These are phyloP conservation scores for Solidago caesia DNA, from an alignment of 129 eudicot genomes.

Conservation along the genomic window DNA sequence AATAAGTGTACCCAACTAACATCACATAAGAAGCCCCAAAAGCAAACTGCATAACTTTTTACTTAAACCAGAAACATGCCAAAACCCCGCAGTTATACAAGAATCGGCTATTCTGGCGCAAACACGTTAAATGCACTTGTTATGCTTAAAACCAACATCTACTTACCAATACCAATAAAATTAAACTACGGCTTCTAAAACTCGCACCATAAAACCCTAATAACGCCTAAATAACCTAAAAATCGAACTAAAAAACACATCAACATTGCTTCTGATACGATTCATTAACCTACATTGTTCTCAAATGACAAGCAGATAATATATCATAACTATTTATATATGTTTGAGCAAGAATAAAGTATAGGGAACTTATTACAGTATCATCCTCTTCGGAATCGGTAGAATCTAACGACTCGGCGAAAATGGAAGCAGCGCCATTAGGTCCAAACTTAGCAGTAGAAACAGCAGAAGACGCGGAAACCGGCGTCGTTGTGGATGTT, in stretches of 20 bases:
- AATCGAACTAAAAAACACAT: not conserved
- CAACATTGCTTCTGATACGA: not conserved
- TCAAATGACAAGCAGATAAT: not conserved
- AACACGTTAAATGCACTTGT: not conserved
- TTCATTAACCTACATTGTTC: constrained; percentile 22
- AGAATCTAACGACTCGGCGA: constrained; percentile 46
- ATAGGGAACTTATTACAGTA: constrained; percentile 28
- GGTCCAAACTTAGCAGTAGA: constrained; percentile 49
- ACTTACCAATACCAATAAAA: not conserved
- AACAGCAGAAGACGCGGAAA: constrained; percentile 43
- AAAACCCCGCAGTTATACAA: not conserved
- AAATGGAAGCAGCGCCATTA: constrained; percentile 31
- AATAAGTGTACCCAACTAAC: not conserved
- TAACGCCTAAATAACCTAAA: not conserved
- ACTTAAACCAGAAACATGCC: not conserved
- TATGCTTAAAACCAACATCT: not conserved
- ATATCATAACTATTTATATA: not conserved
- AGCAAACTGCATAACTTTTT: not conserved
- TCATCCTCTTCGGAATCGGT: constrained; percentile 90
- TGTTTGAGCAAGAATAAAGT: no score
- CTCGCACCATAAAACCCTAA: not conserved
- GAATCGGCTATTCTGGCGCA: not conserved
- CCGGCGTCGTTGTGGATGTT: not conserved
- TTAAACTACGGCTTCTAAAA: not conserved
- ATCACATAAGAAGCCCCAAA: not conserved